Percentiles rank a stretch among this genome's conserved stretches.
phyloP scores from a whole-genome alignment of 2,329 filamentous ascomycete genomes.

The Fusarium humuli region DNA sequence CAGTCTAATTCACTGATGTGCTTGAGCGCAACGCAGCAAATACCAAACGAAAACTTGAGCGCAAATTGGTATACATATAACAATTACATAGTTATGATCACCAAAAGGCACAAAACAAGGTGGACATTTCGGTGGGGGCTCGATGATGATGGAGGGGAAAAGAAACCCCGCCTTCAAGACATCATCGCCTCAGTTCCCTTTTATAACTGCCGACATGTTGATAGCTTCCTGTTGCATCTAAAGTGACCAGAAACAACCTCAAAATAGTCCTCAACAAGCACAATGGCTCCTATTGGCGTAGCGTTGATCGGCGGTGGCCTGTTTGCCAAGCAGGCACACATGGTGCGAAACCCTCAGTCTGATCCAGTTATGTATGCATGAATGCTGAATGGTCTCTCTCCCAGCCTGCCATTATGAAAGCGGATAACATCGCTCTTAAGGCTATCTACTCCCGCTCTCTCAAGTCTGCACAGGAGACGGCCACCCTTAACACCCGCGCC shows the following conservation, averaged over 20 bases:
- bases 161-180: constrained; percentile 20
- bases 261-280: constrained; percentile 7
- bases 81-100: not conserved
- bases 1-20: not conserved
- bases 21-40: not conserved
- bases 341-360: constrained; percentile 53
- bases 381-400: constrained; percentile 10
- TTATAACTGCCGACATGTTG: constrained; percentile 25
- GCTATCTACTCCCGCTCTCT: constrained; percentile 74
- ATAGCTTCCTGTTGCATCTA: constrained; percentile 6
- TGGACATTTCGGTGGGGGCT: constrained; percentile 12
- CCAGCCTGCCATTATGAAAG: constrained; percentile 69
- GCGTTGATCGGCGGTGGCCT: constrained; percentile 74
- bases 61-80: not conserved
- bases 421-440: constrained; percentile 64
- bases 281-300: constrained; percentile 59
- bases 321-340: constrained; percentile 69
- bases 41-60: not conserved
- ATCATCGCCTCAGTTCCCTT: constrained; percentile 17
- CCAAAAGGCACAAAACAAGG: not conserved
- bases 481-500: constrained; percentile 52
- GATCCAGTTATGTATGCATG: constrained; percentile 4
- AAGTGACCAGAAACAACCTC: not conserved
- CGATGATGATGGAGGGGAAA: constrained; percentile 14
- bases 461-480: constrained; percentile 63